Evolutionary conservation across 179 eudicot species (phyloP).

Genomic region (Patellifolia procumbens): DNA sequence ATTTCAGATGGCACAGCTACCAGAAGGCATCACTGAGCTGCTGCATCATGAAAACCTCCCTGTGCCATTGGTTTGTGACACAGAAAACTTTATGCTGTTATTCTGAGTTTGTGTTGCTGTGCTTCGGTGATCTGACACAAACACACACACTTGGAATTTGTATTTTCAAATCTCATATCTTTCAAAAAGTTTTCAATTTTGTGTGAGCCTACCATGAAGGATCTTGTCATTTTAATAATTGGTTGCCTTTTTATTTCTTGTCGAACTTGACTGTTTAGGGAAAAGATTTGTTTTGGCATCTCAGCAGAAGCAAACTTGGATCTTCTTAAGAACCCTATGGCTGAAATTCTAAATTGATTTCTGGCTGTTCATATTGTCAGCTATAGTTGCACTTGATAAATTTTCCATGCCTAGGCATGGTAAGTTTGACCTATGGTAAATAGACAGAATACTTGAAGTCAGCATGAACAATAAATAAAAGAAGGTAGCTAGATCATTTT

Average conservation of each 20-base stretch:
- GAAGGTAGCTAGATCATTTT: too few relatives aligned
- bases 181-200: not conserved
- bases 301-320: constrained; percentile 4
- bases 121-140: not conserved
- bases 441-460: too few relatives aligned
- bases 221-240: not conserved
- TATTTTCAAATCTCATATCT: not conserved
- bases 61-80: constrained; percentile 81
- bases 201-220: not conserved
- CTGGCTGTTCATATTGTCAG: not conserved
- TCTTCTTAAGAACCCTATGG: not conserved
- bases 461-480: too few relatives aligned
- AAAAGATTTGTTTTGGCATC: not conserved
- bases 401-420: too few relatives aligned
- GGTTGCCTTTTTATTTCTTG: not conserved
- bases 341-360: not conserved
- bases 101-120: constrained; percentile 3
- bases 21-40: constrained; percentile 91
- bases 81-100: not conserved
- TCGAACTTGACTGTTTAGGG: not conserved
- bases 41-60: constrained; percentile 77
- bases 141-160: not conserved
- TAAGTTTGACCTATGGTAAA: too few relatives aligned
- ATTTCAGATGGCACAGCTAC: constrained; percentile 91
- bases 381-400: too few relatives aligned